A percentile compares a stretch with the other conserved stretches of the same genome.
These are phyloP conservation scores for Trichothecium sympodiale DNA, from an alignment of 2,329 filamentous ascomycete genomes.

Conservation along the genomic window DNA sequence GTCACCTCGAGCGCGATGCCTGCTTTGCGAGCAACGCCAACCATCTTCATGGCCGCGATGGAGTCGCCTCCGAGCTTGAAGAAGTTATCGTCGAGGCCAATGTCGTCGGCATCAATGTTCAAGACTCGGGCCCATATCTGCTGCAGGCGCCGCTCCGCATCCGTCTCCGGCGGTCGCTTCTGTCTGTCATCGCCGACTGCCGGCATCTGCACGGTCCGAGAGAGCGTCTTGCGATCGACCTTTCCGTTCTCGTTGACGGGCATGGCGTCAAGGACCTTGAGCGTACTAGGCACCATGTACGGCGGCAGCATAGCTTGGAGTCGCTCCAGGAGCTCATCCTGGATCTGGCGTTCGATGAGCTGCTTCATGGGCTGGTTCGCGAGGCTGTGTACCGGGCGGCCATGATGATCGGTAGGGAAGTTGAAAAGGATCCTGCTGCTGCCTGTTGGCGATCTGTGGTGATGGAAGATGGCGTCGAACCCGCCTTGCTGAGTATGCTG, in stretches of 20 bases:
- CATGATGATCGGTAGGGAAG: conserved; percentile 12
- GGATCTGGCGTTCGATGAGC: conserved; percentile 2
- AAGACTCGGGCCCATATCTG: conserved; percentile 18
- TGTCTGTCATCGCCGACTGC: conserved; percentile 2
- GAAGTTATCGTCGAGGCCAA: conserved; percentile 22
- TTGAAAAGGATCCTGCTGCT: conserved; percentile 7
- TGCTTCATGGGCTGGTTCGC: conserved; percentile 10
- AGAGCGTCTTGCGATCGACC: conserved; percentile 3
- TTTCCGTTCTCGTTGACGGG: conserved; percentile 10
- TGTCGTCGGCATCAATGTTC: conserved; percentile 13
- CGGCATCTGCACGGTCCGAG: too few species aligned
- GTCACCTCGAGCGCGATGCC: conserved; percentile 5
- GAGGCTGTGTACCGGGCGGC: conserved; percentile 1
- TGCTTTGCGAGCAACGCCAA: conserved; percentile 4
- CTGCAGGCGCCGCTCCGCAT: not conserved
- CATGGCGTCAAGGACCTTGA: conserved; percentile 6
- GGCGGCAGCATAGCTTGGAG: conserved; percentile 6
- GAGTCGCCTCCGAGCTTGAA: conserved; percentile 32
- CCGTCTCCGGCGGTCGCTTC: conserved; percentile 4
- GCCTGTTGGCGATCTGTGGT: conserved; percentile 16
- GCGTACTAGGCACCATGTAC: conserved; percentile 8
- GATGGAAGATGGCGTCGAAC: conserved; percentile 18
- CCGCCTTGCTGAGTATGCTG: conserved; percentile 17
- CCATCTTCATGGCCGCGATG: conserved; percentile 33
- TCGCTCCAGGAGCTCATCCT: not conserved